Conservation (phyloP, 2,329 filamentous ascomycete genomes). For the Shiraia sp. region DNA sequence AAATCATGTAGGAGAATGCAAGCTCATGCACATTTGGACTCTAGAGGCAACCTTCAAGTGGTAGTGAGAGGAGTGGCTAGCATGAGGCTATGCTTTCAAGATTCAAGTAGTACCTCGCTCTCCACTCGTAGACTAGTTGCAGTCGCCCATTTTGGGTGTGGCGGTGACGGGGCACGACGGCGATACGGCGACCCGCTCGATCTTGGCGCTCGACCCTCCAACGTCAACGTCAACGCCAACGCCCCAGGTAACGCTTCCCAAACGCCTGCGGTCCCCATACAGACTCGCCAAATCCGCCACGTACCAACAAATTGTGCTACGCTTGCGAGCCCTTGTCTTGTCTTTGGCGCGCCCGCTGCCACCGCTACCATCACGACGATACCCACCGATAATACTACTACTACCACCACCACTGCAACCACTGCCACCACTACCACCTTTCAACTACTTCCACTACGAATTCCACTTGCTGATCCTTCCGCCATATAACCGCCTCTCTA, state of each 20-base stretch:
- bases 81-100: too few species aligned
- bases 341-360: conserved; percentile 6
- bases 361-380: neutral
- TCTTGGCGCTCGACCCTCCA: conserved; percentile 17
- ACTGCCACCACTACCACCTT: neutral
- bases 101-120: too few species aligned
- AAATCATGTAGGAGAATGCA: too few species aligned
- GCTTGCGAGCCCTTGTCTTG: neutral
- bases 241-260: conserved; percentile 5
- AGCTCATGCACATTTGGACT: too few species aligned
- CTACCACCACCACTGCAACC: neutral
- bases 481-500: neutral
- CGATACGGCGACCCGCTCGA: conserved; percentile 2
- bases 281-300: neutral
- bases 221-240: conserved; percentile 22
- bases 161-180: conserved; percentile 3
- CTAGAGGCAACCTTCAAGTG: too few species aligned
- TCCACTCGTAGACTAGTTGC: too few species aligned
- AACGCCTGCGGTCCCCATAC: conserved; percentile 8
- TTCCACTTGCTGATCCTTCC: neutral
- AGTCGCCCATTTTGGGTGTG: too few species aligned
- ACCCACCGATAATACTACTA: too few species aligned
- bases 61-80: too few species aligned
- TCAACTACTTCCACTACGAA: neutral
- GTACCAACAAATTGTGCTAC: too few species aligned